Base-by-base conservation (phyloP, 306 rosid genomes). In the Gynostemma pentaphyllum region DNA sequence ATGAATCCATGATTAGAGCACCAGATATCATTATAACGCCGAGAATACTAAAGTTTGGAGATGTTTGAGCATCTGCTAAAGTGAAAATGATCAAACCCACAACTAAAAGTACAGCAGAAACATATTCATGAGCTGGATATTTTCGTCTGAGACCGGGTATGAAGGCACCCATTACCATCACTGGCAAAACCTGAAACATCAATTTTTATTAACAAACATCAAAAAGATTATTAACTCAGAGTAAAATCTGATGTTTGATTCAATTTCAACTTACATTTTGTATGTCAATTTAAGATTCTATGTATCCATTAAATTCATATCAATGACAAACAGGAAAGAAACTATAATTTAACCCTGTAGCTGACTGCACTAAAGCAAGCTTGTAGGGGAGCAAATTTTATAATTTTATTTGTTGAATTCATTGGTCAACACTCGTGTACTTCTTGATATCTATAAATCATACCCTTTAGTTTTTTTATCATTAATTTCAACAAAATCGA, bases 141-240 rank as follows among this genome's bases (percentile, higher is more conserved):
- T 92, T 92, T 70, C 96, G 69, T 64, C 94, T 82, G 50, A 92
- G 70, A 53, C 99, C 99, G 13, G 96, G 99, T 52, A 92, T 88
- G 78, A 92, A 88, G 10, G 96, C 99, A 4, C 99, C 99, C 96
- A 92, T 92, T 49, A 92, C 69, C 99, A 92, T 92, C 85, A 92
- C 99, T 1, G 99, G 99, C 49, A 92, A 74, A 71, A 92, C 99
- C 98, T 92, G 68, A 69, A 16, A 55, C 54, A 67, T 76, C 74
- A 69, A 64, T 55, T 74, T 22, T 45, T 23, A 26, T 39, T 16
- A n/a, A 28, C 22, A 8, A 36, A 40, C 16, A 45, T 26, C 2
- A 65, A 27, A 7, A n/a, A n/a, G n/a, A n/a, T n/a, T n/a, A n/a
- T n/a, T n/a, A n/a, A n/a, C n/a, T n/a, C n/a, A n/a, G n/a, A n/a